A percentile compares a stretch with the other conserved stretches of the same genome.
Conservation (phyloP, 768 basidiomycete species). For the Phaeotremella fagi region DNA sequence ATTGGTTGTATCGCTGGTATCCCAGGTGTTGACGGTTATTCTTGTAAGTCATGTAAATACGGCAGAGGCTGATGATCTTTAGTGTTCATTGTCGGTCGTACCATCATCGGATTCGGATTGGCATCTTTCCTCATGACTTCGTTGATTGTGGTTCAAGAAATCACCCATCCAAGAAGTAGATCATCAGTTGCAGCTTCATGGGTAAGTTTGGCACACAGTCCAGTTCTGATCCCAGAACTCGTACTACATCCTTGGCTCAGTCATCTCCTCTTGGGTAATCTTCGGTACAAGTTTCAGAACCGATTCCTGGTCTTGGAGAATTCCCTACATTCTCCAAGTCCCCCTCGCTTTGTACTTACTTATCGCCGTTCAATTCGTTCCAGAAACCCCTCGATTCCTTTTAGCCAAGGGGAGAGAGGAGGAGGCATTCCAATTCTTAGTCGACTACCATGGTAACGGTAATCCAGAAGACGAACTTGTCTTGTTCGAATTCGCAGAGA, state of each 20-base stretch:
- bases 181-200: constrained; percentile 42
- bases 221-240: too few species aligned
- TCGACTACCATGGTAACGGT: constrained; percentile 49
- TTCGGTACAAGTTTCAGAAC: constrained; percentile 43
- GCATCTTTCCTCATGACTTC: constrained; percentile 49
- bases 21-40: constrained; percentile 46
- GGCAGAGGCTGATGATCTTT: neutral
- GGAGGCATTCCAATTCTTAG: constrained; percentile 46
- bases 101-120: constrained; percentile 47
- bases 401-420: constrained; percentile 43
- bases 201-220: too few species aligned
- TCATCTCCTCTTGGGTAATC: constrained; percentile 45
- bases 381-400: constrained; percentile 49
- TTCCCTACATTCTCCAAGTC: constrained; percentile 48
- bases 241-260: constrained; percentile 49
- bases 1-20: constrained; percentile 49
- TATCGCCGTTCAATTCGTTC: constrained; percentile 48
- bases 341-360: constrained; percentile 46
- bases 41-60: constrained; percentile 22
- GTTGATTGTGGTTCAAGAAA: constrained; percentile 48
- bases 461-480: constrained; percentile 46
- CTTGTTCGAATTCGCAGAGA: constrained; percentile 49
- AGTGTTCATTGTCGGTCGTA: constrained; percentile 45
- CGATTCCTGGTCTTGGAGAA: constrained; percentile 47
- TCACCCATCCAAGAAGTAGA: constrained; percentile 48